Base-by-base conservation (phyloP, 2,329 filamentous ascomycete genomes). In the Penicillium hesseltinei region DNA sequence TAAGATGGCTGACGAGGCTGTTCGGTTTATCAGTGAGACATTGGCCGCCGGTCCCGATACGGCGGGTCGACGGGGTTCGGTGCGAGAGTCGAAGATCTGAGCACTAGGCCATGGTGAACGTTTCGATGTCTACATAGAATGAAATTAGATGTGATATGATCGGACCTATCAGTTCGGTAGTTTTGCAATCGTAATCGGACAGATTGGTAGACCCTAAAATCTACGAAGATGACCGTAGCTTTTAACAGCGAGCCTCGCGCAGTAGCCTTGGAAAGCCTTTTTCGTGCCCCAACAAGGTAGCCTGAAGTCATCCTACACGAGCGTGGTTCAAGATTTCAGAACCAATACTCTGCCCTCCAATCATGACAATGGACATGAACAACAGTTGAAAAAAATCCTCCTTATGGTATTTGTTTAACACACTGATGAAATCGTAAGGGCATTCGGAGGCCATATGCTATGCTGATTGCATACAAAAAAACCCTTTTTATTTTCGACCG, bases 1-100 rank as follows among this genome's bases (percentile, higher is more conserved):
- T 0, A 71, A 69, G 9, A 87, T 88, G 85, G 76, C 81, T 19
- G 74, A 78, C 35, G 79, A 82, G 60, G 82, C 83, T 17, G 75
- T 84, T 43, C 74, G 76, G 1, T 87, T 84, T 71, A 75, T 87
- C 35, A 69, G 71, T 31, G 74, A 78, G 35, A 74, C 72, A n/a
- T 60, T 80, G 47, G 69, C 72, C 21, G 59, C 62, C 8, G 63
- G 60, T 25, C 61, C 63, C n/a, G 65, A 66, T 19, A 58, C 49
- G 23, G 35, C 50, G 5, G 57, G 50, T 31, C 59, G 53, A 48
- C 60, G 57, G 63, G 69, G 67, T n/a, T 70, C 65, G 15, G 72
- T 74, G 45, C 68, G 71, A 13, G 69, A 72, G 52, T 73, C 71
- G 5, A 75, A 73, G 59, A 73, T 75, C 19, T 75, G 43, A 61